Conservation (phyloP, 441 rosid species). For the Mallotus japonicus region DNA sequence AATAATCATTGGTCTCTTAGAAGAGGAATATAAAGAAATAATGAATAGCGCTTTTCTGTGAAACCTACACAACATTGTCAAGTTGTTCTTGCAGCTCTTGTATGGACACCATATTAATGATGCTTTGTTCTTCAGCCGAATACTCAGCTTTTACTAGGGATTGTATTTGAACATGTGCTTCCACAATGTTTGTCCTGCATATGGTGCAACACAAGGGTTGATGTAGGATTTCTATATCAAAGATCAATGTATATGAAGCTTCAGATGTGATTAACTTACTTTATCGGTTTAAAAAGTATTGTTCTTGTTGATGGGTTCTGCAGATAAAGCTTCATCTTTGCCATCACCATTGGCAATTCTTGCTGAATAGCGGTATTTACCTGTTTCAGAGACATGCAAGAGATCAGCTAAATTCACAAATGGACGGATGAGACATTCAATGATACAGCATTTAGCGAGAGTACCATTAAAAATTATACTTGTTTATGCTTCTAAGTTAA, state of each 20-base stretch:
- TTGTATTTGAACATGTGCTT: slow-evolving; percentile 85
- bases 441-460: not conserved
- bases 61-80: slow-evolving; percentile 52
- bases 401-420: slow-evolving; percentile 17
- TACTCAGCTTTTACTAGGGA: slow-evolving; percentile 72
- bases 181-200: slow-evolving; percentile 89
- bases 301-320: slow-evolving; percentile 82
- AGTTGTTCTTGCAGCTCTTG: slow-evolving; percentile 74
- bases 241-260: not conserved
- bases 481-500: not conserved
- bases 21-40: not conserved
- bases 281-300: slow-evolving; percentile 93
- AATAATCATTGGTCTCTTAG: not conserved
- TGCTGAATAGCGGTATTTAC: slow-evolving; percentile 70
- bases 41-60: not conserved
- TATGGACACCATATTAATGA: slow-evolving; percentile 59
- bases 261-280: slow-evolving; percentile 42
- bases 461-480: not conserved
- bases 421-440: too few species aligned
- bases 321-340: slow-evolving; percentile 89
- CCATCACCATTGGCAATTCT: slow-evolving; percentile 72
- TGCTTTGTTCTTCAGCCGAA: slow-evolving; percentile 63
- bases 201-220: not conserved
- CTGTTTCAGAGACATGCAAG: slow-evolving; percentile 41
- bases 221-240: too few species aligned